Evolutionary conservation across 441 rosid species (phyloP), one percentile per base, ranked within the genome.

Genomic region (Euphorbia schlechtendalii): DNA sequence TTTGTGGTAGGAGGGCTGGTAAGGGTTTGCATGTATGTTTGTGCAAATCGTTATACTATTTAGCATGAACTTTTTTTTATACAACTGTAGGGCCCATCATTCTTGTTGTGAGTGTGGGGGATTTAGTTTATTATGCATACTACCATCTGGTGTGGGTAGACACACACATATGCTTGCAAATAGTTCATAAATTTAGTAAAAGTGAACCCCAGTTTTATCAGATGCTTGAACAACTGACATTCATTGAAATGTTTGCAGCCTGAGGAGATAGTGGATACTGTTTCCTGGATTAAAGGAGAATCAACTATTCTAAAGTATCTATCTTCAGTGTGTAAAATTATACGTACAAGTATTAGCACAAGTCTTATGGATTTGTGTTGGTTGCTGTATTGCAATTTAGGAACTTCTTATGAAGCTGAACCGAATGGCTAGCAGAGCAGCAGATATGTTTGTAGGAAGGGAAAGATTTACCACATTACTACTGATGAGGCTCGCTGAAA

Each of bases 401-500:
- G 97, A 92, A 75, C 97, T 95, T 59, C 92, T 73, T 73, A 63
- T 77, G 56, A 95, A 92, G 74, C 87, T 95, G 71, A 83, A 84
- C 67, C 71, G 90, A 74, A 85, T 92, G 95, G 86, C 96, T 66
- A 76, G 83, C 77, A 77, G 92, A 72, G 98, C 97, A 21, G 86
- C 92, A n/a, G 97, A 95, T 69, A 92, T 95, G 98, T 92, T 95
- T 67, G 93, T 83, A 5, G 98, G 99, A 61, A 83, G 99, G 81
- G 98, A 86, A 78, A 87, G 99, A 67, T 90, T 95, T 76, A 96
- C 97, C 24, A 92, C 93, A 15, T 73, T 84, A 71, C 80, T 95
- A 60, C 75, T 95, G 81, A 92, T 92, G 98, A 83, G 98, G 77
- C 83, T 95, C 52, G 90, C 98, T 43, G 99, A 95, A 80, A 92